Base-by-base conservation (phyloP, 2,329 filamentous ascomycete species). In the Colletotrichum gigasporum region DNA sequence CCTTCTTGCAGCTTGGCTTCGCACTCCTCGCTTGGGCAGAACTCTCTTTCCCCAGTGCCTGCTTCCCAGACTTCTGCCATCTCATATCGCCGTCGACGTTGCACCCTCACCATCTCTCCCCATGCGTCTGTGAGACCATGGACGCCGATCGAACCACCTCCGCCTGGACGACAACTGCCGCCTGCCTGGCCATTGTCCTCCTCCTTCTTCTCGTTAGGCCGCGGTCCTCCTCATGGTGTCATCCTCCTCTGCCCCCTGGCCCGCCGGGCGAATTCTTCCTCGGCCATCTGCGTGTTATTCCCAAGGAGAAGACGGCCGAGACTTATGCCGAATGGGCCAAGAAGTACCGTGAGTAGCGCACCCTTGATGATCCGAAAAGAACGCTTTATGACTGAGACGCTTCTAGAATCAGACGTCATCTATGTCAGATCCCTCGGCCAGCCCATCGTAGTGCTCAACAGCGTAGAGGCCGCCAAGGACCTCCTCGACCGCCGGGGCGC, bases 291-390 rank as follows among this genome's bases (percentile, higher is more conserved):
- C 74, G 76, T 2, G 79, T 82, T 54, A 71, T 76, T 32, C 80
- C 60, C 37, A 59, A 53, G 34, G 57, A 67, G 28, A 50, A 45
- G 35, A 65, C 67, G 5, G 67, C 66, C 26, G 62, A 48, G 37
- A 59, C 55, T 14, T 68, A 68, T 44, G 54, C 63, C 5, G 41
- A 67, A 48, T 68, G 67, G 67, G 65, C 65, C 18, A 55, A 62
- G 30, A 47, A 63, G 92, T 72, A 91, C 92, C 75, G 90, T 93
- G 20, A 61, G 66, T 55, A 11, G 11, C 9, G 4, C 22, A 11
- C 22, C 16, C 20, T 8, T n/a, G n/a, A n/a, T n/a, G n/a, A n/a
- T n/a, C n/a, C n/a, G n/a, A n/a, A 14, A 14, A 39, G 18, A 20
- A 9, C 3, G 32, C 22, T 9, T 14, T 11, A 14, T 42, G 56